Base-by-base conservation (phyloP, 768 basidiomycete genomes). In the Boletales sp. region DNA sequence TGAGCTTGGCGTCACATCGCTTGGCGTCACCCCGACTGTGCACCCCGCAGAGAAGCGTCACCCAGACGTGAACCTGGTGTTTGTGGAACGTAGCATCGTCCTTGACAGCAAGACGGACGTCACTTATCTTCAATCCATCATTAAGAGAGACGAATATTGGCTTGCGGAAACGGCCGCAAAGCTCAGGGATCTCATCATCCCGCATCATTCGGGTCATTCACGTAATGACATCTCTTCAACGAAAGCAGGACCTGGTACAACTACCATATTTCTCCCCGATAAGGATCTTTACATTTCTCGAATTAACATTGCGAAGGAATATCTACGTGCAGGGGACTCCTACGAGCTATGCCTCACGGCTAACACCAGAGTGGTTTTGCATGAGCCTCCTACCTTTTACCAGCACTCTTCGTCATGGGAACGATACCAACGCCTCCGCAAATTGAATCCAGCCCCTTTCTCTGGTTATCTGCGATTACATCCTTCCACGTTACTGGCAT, bases 321-420 rank as follows among this genome's bases (percentile, higher is more conserved):
- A 78, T 52, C 80, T 97, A 35, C 86, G 76, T 51, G 76, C 84
- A 29, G 94, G 94, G 4, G 88, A 97, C 62, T 90, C 90, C 3
- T 97, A 97, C 68, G 94, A 97, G 65, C 78, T 97, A 32, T 97
- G 94, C 56, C 72, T 97, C 30, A 97, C 94, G 2, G 86, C 87
- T 5, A 80, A 74, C 12, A 88, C 87, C 17, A 76, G 67, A 32
- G 74, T 91, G 43, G 68, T 74, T 11, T 60, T 83, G 38, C 77
- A 77, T 30, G 66, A 70, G 44, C 56, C 66, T 29, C 45, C 56
- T 14, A 27, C 52, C 40, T 36, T 47, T 38, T 52, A 57, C 40
- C 46, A 35, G 37, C 43, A 45, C 40, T 53, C 66, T 18, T 59
- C 66, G 2, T 85, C 86, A 12, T 91, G 89, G 89, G 77, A 82